Percentiles rank a stretch among this genome's conserved stretches.
phyloP scores from a whole-genome alignment of 2,329 filamentous ascomycete species.

The Fusarium agapanthi region DNA sequence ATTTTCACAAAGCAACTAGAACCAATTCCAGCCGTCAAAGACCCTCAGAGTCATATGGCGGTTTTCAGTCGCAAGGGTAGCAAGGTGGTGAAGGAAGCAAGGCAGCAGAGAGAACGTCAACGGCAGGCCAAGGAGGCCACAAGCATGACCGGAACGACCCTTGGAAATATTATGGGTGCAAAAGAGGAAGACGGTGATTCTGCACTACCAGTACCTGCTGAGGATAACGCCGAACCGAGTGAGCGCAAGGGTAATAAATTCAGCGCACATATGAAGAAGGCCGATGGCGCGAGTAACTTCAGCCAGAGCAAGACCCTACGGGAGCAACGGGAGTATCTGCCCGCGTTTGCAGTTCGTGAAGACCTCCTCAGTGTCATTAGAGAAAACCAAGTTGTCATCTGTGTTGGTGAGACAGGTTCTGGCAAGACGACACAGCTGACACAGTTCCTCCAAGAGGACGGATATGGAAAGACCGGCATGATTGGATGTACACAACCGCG shows the following conservation, averaged over 20 bases:
- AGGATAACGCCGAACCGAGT: conserved; percentile 70
- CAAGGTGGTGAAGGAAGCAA: conserved; percentile 87
- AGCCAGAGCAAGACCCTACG: conserved; percentile 89
- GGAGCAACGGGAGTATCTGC: conserved; percentile 92
- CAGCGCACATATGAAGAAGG: conserved; percentile 87
- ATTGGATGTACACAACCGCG: conserved; percentile 97
- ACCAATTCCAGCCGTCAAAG: conserved; percentile 89
- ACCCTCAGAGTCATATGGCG: conserved; percentile 98
- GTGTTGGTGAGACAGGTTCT: conserved; percentile 96
- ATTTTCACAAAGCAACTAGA: conserved; percentile 98
- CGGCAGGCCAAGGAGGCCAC: conserved; percentile 96
- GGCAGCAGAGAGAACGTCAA: conserved; percentile 91
- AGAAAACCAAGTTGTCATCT: conserved; percentile 96
- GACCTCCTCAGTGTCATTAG: conserved; percentile 90
- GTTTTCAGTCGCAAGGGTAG: conserved; percentile 97
- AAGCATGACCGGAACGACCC: conserved; percentile 86
- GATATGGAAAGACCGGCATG: conserved; percentile 86
- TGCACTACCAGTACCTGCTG: conserved; percentile 78
- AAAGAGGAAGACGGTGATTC: conserved; percentile 95
- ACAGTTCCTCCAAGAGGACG: conserved; percentile 95
- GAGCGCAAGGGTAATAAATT: conserved; percentile 73
- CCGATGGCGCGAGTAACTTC: conserved; percentile 86
- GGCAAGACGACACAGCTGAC: conserved; percentile 98
- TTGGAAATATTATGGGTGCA: conserved; percentile 95
- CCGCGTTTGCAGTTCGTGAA: conserved; percentile 95